Base-by-base conservation (phyloP, 78 protist species). In the Isochrysis galbana region DNA sequence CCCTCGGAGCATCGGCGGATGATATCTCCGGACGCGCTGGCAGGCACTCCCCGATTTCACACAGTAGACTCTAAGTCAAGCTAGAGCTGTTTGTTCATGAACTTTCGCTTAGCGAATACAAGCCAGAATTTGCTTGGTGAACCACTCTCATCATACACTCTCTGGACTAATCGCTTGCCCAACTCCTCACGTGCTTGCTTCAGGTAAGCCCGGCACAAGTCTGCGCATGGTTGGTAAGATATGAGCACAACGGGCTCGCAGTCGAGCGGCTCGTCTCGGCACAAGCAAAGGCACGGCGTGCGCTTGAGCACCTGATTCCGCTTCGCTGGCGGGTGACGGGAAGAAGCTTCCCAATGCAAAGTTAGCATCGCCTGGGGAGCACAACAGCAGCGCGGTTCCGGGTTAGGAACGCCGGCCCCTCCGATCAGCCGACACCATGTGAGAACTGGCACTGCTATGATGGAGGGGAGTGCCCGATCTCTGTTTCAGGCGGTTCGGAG, bases 141-240 rank as follows among this genome's bases (percentile, higher is more conserved):
- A 34, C 87, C 51, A 47, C 90, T 94, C 36, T 84, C 90, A 41
- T 42, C 94, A 90, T 93, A 98, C 36, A 95, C 95, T 51, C 74
- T 51, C 25, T 55, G 55, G 17, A 86, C 47, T 0, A 98, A 91
- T 36, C 99, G 97, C 39, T 47, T 29, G 44, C 96, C 95, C 5
- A 70, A 4, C 91, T 98, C 99, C 25, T 96, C 92, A 29, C 99
- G 91, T 32, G 95, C 54, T 55, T 98, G 98, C 41, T 93, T 96
- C 48, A 97, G 42, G 94, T 96, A 96, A 83, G 70, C 88, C 72
- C 97, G 95, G 94, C 96, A 47, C 21, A 69, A 11, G 41, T 97
- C 98, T 67, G 95, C 41, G n/a, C n/a, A n/a, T n/a, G n/a, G n/a
- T n/a, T n/a, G n/a, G n/a, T n/a, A n/a, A n/a, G n/a, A n/a, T n/a